Percentiles rank a stretch among this genome's conserved stretches.
phyloP scores from a whole-genome alignment of 768 basidiomycete species.

The Rhizopogon sp. region DNA sequence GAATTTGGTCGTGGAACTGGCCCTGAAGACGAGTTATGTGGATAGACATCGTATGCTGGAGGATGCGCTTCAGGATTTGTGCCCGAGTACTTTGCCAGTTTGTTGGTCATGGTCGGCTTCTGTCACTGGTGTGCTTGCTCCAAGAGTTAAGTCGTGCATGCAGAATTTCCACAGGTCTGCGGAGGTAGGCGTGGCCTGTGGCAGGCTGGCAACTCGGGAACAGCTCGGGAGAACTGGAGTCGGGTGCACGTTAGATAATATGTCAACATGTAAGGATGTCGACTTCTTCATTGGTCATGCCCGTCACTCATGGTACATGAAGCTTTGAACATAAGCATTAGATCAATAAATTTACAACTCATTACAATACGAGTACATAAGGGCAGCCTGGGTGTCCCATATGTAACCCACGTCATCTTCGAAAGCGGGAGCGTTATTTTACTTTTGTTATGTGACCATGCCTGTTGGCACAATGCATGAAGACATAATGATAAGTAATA shows the following conservation, averaged over 20 bases:
- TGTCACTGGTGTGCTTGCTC: neutral
- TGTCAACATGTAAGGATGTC: neutral
- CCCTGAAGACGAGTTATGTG: conserved; percentile 6
- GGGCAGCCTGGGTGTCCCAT: neutral
- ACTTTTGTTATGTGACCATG: neutral
- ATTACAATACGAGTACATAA: neutral
- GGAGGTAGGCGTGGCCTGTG: neutral
- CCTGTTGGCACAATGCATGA: too few species aligned
- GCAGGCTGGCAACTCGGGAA: neutral
- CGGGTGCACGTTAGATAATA: neutral
- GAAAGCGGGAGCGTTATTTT: neutral
- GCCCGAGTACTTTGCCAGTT: conserved; percentile 6
- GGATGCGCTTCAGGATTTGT: conserved; percentile 24
- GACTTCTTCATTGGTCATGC: neutral
- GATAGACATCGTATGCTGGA: conserved; percentile 22
- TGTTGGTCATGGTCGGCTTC: neutral
- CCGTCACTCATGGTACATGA: too few species aligned
- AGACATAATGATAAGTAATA: neutral
- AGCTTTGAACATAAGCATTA: too few species aligned
- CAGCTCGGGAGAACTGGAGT: too few species aligned
- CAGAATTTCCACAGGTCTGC: neutral
- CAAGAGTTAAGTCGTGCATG: too few species aligned
- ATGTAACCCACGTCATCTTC: neutral
- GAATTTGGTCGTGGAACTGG: conserved; percentile 15
- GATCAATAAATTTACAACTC: too few species aligned